Base-by-base conservation (phyloP, 2,329 filamentous ascomycete genomes). In the Xylariaceae sp. region DNA sequence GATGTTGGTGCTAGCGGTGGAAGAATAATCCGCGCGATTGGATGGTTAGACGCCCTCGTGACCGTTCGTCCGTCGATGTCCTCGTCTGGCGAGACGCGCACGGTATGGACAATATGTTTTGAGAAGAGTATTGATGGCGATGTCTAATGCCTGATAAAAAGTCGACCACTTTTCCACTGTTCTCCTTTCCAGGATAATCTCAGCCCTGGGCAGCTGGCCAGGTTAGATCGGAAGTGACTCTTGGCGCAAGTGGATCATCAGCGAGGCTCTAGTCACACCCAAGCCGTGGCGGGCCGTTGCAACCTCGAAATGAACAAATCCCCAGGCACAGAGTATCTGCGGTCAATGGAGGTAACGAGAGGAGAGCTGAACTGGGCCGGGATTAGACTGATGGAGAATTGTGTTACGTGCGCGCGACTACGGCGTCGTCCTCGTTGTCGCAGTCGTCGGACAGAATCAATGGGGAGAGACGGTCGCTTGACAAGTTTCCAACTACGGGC, bases 131-230 rank as follows among this genome's bases (percentile, higher is more conserved):
- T 55, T 16, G 26, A 46, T 43, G 44, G 42, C 33, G 32, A 50
- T 27, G 44, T 46, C 29, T 15, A 11, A n/a, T n/a, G n/a, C 27
- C 44, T 48, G 56, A 52, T 46, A 39, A 37, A 52, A 52, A 50
- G 57, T 46, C 52, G 44, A 42, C 35, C 37, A 57, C 45, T 55
- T 55, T 59, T 52, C 47, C 47, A 54, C 40, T 48, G 37, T 10
- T 59, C 56, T 56, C 56, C 56, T 59, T 53, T 59, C 56, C 44
- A 56, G 53, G 49, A 44, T 50, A 50, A 47, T 53, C 50, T 50
- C 40, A 55, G 36, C 40, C 32, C 45, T 45, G 44, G 48, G 35
- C 36, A 39, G 6, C 27, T 36, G 35, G 48, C 35, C 52, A n/a
- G 53, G 52, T 46, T 47, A 50, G 50, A 47, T 52, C 42, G 52